Conservation (phyloP, 2,329 filamentous ascomycete species). For the Aspergillus pseudonomiae region DNA sequence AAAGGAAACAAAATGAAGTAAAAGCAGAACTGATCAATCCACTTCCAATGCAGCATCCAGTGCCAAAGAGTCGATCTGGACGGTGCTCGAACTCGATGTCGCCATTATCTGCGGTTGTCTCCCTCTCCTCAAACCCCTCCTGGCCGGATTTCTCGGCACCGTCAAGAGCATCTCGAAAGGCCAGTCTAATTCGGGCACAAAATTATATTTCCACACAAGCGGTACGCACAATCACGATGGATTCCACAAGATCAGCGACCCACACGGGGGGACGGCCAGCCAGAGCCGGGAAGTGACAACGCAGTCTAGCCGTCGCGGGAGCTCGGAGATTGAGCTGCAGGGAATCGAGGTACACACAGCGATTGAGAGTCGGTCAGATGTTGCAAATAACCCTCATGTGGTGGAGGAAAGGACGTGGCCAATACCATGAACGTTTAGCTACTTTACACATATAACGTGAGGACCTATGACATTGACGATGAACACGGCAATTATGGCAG, state of each 20-base stretch:
- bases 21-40: neutral
- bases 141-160: conserved; percentile 15
- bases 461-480: neutral
- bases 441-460: neutral
- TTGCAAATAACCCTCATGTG: neutral
- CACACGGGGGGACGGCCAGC: neutral
- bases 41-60: conserved; percentile 17
- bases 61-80: conserved; percentile 25
- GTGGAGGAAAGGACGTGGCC: neutral
- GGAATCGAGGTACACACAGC: conserved; percentile 10
- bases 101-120: conserved; percentile 27
- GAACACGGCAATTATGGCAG: no score
- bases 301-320: neutral
- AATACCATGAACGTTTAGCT: neutral
- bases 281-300: neutral
- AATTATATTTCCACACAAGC: conserved; percentile 9
- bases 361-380: conserved; percentile 2
- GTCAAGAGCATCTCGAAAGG: conserved; percentile 14
- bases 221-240: conserved; percentile 8
- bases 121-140: conserved; percentile 21
- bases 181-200: conserved; percentile 11
- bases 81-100: conserved; percentile 24
- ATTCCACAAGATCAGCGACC: conserved; percentile 10
- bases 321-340: conserved; percentile 12
- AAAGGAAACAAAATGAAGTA: neutral